Conservation (phyloP, 2,329 filamentous ascomycete species). For the Talaromyces rugulosus region DNA sequence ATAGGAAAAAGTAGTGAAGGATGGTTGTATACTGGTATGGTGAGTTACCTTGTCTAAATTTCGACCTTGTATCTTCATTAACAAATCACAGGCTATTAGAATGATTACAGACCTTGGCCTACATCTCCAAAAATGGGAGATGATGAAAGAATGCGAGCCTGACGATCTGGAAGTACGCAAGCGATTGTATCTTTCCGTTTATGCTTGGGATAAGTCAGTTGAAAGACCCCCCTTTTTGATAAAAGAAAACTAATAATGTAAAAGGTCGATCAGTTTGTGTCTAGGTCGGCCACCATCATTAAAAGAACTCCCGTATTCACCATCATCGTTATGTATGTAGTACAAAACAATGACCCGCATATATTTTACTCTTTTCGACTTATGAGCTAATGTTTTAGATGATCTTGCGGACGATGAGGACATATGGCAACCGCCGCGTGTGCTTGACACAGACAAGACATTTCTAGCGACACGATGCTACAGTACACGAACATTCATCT, state of each 20-base stretch:
- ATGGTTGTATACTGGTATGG: constrained; percentile 21
- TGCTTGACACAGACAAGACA: constrained; percentile 6
- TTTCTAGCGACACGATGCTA: constrained; percentile 13
- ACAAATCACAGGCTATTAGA: constrained; percentile 13
- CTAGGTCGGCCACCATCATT: constrained; percentile 18
- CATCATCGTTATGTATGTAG: constrained; percentile 8
- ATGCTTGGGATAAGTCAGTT: constrained; percentile 18
- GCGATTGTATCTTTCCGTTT: constrained; percentile 16
- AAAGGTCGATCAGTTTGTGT: constrained; percentile 17
- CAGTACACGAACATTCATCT: constrained; percentile 9
- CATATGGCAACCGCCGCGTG: constrained; percentile 12
- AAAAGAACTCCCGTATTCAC: constrained; percentile 9
- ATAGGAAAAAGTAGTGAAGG: constrained; percentile 18
- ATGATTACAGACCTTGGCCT: constrained; percentile 20
- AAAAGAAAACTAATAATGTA: background rate
- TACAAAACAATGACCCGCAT: too few species aligned
- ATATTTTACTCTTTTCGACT: background rate
- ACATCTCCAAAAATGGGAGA: constrained; percentile 15
- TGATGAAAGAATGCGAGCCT: constrained; percentile 14
- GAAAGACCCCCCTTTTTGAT: background rate
- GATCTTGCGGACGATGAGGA: constrained; percentile 11
- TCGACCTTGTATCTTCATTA: background rate
- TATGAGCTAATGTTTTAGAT: background rate
- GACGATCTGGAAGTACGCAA: constrained; percentile 18
- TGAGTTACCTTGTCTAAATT: background rate